These are phyloP conservation scores for Clavispora phyllophila DNA, from an alignment of 805 yeast species.

Conservation along the genomic window DNA sequence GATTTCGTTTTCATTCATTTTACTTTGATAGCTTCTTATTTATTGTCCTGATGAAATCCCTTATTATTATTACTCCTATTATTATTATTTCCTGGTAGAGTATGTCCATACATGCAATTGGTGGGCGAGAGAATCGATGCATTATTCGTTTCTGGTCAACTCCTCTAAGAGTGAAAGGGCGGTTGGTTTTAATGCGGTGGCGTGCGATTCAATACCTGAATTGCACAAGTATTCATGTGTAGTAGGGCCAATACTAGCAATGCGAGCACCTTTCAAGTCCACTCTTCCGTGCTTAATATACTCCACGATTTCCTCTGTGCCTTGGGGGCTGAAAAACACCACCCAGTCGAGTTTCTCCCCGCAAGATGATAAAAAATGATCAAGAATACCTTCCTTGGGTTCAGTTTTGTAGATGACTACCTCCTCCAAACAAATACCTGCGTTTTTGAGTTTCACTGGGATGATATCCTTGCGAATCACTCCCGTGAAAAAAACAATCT, in stretches of 20 bases:
- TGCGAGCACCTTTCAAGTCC: conserved; percentile 21
- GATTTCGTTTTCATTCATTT: neutral
- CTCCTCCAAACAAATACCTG: conserved; percentile 49
- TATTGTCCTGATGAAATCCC: neutral
- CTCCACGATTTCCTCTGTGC: conserved; percentile 59
- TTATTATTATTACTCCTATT: neutral
- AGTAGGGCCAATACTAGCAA: conserved; percentile 93
- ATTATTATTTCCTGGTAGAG: neutral
- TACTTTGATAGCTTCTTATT: neutral
- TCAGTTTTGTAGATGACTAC: conserved; percentile 66
- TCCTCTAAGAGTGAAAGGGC: conserved; percentile 51
- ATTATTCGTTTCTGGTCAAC: neutral
- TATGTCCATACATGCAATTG: too few species aligned
- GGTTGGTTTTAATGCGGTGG: conserved; percentile 70
- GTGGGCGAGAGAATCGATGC: too few species aligned
- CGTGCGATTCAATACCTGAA: conserved; percentile 51
- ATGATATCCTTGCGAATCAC: conserved; percentile 77
- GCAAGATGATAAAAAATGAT: conserved; percentile 24
- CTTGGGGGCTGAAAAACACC: conserved; percentile 89
- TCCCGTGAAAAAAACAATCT: conserved; percentile 76
- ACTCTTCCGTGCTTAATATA: conserved; percentile 19
- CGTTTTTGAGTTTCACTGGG: conserved; percentile 50
- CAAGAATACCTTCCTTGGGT: conserved; percentile 42
- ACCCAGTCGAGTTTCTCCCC: conserved; percentile 47
- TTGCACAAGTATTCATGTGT: conserved; percentile 58